These are phyloP conservation scores for Themeda triandra DNA, from an alignment of 176 grass and related monocot genomes.

Conservation along the genomic window DNA sequence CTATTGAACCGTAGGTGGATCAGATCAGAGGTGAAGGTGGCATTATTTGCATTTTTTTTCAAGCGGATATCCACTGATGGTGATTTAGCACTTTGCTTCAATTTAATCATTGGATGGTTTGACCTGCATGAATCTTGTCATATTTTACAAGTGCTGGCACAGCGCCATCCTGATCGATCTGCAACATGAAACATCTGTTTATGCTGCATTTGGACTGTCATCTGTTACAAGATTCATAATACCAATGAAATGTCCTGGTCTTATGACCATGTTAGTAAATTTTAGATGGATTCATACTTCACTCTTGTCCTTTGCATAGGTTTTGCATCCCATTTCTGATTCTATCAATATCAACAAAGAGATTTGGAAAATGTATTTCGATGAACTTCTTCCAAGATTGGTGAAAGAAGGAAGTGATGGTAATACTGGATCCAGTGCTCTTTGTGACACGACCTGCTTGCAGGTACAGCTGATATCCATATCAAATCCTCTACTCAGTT, in stretches of 20 bases:
- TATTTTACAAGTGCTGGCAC: neutral
- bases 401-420: conserved; percentile 78
- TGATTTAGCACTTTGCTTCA: neutral
- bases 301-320: conserved; percentile 42
- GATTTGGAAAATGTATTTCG: conserved; percentile 94
- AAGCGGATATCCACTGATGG: neutral
- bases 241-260: neutral
- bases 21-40: neutral
- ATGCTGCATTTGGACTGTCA: neutral
- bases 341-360: conserved; percentile 90
- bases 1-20: neutral
- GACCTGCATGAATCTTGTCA: neutral
- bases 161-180: neutral
- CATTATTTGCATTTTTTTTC: neutral
- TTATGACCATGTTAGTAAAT: neutral
- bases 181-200: neutral
- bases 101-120: neutral
- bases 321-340: conserved; percentile 76
- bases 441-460: conserved; percentile 86
- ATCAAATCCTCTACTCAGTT: neutral
- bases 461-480: conserved; percentile 56
- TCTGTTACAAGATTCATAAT: conserved; percentile 12
- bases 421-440: conserved; percentile 82
- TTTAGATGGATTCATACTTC: conserved; percentile 25
- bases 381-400: conserved; percentile 80